Percentiles rank a stretch among this genome's conserved stretches.
phyloP scores from a whole-genome alignment of 805 yeast species.

The Ogataea saltuana region DNA sequence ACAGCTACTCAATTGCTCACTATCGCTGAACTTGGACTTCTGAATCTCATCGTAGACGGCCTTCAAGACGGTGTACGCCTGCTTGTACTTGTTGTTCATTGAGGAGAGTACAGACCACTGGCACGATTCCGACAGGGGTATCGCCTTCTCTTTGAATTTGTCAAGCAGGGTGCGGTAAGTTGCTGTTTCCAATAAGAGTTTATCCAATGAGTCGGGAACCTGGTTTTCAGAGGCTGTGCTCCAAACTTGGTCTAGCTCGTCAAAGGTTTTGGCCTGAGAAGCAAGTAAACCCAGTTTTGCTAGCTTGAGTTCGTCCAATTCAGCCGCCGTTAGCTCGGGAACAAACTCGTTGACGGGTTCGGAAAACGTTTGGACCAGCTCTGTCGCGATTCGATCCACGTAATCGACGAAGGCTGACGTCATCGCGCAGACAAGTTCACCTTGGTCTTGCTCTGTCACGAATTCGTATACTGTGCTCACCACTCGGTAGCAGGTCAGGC shows the following conservation, averaged over 20 bases:
- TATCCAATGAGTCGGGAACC: conserved; percentile 38
- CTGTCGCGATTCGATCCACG: conserved; percentile 20
- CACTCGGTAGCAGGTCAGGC: conserved; percentile 30
- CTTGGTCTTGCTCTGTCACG: conserved; percentile 11
- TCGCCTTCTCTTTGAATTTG: conserved; percentile 23
- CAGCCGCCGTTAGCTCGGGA: conserved; percentile 32
- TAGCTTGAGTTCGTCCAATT: conserved; percentile 36
- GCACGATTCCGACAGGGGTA: conserved; percentile 17
- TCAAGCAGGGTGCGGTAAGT: conserved; percentile 46
- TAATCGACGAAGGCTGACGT: conserved; percentile 11
- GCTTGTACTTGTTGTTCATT: conserved; percentile 41
- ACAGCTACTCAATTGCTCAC: conserved; percentile 24
- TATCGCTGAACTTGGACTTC: conserved; percentile 13
- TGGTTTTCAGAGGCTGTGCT: conserved; percentile 9
- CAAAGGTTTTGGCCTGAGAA: conserved; percentile 31
- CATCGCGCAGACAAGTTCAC: not conserved
- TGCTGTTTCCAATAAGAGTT: conserved; percentile 44
- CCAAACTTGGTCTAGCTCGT: conserved; percentile 40
- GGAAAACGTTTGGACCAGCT: conserved; percentile 19
- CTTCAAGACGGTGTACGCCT: conserved; percentile 39
- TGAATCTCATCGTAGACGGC: conserved; percentile 24
- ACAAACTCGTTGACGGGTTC: conserved; percentile 25
- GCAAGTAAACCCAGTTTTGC: conserved; percentile 34
- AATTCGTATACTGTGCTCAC: conserved; percentile 31
- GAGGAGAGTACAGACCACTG: conserved; percentile 44